Evolutionary conservation across 202 grass and related monocot species (phyloP).

Genomic region (Elaeis oleifera): DNA sequence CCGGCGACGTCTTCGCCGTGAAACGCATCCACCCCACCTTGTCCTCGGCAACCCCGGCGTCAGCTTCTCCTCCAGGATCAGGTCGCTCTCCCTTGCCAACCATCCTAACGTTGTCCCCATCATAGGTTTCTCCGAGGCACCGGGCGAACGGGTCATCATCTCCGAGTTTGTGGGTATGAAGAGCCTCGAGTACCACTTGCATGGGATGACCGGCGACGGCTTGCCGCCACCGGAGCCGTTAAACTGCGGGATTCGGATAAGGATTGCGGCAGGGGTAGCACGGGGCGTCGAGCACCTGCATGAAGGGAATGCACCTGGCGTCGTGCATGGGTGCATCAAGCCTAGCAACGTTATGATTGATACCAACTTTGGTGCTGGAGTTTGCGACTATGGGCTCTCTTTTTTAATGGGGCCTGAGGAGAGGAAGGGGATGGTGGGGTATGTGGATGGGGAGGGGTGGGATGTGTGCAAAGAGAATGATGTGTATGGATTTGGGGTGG

Average conservation of each 20-base stretch:
- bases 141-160: conserved; percentile 58
- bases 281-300: conserved; percentile 63
- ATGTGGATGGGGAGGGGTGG: conserved; percentile 18
- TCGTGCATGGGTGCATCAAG: conserved; percentile 40
- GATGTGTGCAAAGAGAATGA: conserved; percentile 46
- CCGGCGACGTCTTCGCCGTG: conserved; percentile 25
- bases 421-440: conserved; percentile 15
- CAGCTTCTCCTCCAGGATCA: conserved; percentile 40
- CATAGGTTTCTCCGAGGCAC: conserved; percentile 51
- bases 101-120: conserved; percentile 50
- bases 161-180: conserved; percentile 31
- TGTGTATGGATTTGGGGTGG: conserved; percentile 64
- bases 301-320: conserved; percentile 20
- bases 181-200: conserved; percentile 33
- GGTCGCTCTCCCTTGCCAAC: conserved; percentile 42
- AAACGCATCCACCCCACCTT: conserved; percentile 61
- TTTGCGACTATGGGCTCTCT: conserved; percentile 56
- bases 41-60: conserved; percentile 51
- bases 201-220: not conserved
- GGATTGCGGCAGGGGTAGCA: conserved; percentile 43
- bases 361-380: conserved; percentile 8
- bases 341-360: conserved; percentile 49
- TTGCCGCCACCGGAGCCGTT: not conserved
- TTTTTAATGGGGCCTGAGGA: conserved; percentile 17
- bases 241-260: conserved; percentile 34